Evolutionary conservation across 495 filamentous ascomycete genomes (phyloP).

Genomic region (Parathielavia appendiculata): DNA sequence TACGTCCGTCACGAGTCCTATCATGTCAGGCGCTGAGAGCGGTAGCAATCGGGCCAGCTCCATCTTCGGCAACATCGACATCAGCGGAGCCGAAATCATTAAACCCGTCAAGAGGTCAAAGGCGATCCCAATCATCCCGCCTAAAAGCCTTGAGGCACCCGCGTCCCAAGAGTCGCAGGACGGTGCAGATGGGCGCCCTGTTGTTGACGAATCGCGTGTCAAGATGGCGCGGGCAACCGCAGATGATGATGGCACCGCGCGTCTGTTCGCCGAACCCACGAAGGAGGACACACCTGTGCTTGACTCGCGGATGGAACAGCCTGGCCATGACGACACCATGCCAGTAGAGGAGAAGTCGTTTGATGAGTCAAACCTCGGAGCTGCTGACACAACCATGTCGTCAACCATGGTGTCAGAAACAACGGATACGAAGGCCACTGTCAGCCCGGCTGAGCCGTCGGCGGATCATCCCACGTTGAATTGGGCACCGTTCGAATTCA

Average conservation of each 20-base stretch:
- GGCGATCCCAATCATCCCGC: constrained; percentile 73
- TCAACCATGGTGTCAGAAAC: constrained; percentile 44
- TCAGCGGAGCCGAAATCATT: constrained; percentile 50
- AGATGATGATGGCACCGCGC: constrained; percentile 61
- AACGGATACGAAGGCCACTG: constrained; percentile 45
- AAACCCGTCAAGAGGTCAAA: constrained; percentile 67
- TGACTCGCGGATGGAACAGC: constrained; percentile 13
- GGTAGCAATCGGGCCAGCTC: constrained; percentile 39
- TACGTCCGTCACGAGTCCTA: constrained; percentile 35
- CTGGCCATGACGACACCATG: constrained; percentile 25
- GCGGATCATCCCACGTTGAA: constrained; percentile 34
- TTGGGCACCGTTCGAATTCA: constrained; percentile 46
- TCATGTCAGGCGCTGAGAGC: constrained; percentile 35
- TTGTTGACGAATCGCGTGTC: constrained; percentile 54
- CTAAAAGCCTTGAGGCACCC: constrained; percentile 45
- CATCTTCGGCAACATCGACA: constrained; percentile 73
- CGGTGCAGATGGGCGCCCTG: constrained; percentile 45
- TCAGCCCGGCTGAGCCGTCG: constrained; percentile 42
- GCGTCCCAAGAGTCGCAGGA: constrained; percentile 39
- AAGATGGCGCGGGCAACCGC: constrained; percentile 64
- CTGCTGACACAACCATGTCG: constrained; percentile 40
- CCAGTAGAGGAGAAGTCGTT: constrained; percentile 34
- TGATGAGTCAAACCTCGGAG: constrained; percentile 42
- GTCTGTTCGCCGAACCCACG: constrained; percentile 54
- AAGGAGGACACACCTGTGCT: constrained; percentile 32